These are phyloP conservation scores for Crucihimalaya himalaica DNA, from an alignment of 345 rosid species.

Conservation along the genomic window DNA sequence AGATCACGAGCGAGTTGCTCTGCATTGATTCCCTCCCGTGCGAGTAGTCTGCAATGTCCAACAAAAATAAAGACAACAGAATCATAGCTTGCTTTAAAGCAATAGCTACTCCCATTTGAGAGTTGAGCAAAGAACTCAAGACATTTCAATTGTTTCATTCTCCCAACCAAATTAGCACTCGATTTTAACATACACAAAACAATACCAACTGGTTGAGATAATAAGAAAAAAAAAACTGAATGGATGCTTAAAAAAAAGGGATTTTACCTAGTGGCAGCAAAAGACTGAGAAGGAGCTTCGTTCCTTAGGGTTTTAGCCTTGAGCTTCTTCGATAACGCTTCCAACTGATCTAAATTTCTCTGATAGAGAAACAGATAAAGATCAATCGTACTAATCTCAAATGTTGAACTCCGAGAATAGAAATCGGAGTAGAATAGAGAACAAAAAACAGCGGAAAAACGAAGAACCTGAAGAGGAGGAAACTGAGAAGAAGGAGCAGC, in stretches of 20 bases:
- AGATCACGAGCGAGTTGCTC: constrained; percentile 97
- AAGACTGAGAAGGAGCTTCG: constrained; percentile 94
- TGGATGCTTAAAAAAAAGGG: background rate
- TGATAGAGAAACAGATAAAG: constrained; percentile 36
- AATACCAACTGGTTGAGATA: background rate
- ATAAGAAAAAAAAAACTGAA: background rate
- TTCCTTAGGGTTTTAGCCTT: constrained; percentile 83
- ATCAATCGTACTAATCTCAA: background rate
- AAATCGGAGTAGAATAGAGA: constrained; percentile 1
- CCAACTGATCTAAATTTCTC: constrained; percentile 96
- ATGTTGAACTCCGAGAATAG: background rate
- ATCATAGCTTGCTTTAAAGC: background rate
- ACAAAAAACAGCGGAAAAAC: background rate
- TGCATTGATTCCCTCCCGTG: constrained; percentile 95
- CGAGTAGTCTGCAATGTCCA: constrained; percentile 68
- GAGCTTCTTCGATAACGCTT: constrained; percentile 93
- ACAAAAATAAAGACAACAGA: constrained; percentile 8
- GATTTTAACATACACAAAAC: background rate
- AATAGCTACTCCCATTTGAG: constrained; percentile 6
- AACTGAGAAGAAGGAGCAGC: constrained; percentile 98
- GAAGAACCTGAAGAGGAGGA: constrained; percentile 94
- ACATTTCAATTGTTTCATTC: background rate
- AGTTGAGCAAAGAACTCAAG: background rate
- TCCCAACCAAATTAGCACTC: background rate
- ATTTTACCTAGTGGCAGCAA: constrained; percentile 88